Percentiles rank a stretch among this genome's conserved stretches.
These are phyloP conservation scores for Suillus spraguei DNA, from an alignment of 768 basidiomycete species.

Conservation along the genomic window DNA sequence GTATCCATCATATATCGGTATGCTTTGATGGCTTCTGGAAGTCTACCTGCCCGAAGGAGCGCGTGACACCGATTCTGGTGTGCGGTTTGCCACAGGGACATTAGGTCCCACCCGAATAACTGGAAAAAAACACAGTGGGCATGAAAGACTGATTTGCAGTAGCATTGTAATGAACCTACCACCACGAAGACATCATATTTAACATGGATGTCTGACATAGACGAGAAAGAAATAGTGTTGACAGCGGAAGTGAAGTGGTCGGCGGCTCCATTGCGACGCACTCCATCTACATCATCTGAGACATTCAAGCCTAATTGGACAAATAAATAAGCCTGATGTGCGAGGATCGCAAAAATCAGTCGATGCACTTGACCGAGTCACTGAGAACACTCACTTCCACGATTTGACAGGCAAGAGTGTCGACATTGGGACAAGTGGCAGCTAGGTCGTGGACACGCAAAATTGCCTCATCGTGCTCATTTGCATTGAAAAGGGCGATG, in stretches of 20 bases:
- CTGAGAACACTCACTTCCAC: not conserved
- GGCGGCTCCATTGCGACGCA: not conserved
- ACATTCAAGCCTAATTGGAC: not conserved
- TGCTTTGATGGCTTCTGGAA: not conserved
- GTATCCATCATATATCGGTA: not conserved
- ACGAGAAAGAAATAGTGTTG: not conserved
- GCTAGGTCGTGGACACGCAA: not conserved
- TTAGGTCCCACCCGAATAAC: not conserved
- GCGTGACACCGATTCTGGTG: not conserved
- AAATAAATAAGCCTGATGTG: not conserved
- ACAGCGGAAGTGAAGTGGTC: not conserved
- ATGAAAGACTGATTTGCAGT: no score
- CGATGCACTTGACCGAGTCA: not conserved
- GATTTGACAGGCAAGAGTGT: not conserved
- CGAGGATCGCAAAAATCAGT: not conserved
- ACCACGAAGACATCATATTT: not conserved
- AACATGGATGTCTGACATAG: not conserved
- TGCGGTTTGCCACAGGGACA: not conserved
- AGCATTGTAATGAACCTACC: not conserved
- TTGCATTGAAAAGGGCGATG: not conserved
- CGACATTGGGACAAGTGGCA: not conserved
- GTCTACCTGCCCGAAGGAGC: not conserved
- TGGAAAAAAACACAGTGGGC: no score
- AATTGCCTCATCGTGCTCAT: not conserved
- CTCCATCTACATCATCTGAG: not conserved